Base-by-base conservation (phyloP, 2,329 filamentous ascomycete species). In the Macrophomina pseudophaseolina region DNA sequence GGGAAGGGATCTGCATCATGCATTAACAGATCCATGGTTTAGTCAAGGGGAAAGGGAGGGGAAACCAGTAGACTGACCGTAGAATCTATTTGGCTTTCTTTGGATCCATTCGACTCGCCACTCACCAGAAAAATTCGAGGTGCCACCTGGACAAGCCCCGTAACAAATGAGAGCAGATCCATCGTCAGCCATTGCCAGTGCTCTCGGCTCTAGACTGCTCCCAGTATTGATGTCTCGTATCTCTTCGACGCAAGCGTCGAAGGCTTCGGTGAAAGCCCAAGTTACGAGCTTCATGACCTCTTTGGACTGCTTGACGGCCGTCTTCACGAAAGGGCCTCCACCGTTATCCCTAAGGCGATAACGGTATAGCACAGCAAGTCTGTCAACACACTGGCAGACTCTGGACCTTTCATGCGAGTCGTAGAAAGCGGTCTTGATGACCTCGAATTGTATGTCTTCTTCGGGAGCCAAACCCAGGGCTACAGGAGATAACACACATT, bases 261-360 rank as follows among this genome's bases (percentile, higher is more conserved):
- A 51, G n/a, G 33, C n/a, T 5, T 18, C 40, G 46, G 40, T 53
- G 58, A 63, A 38, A 7, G 30, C 23, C 64, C 64, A 67, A 9
- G 56, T 63, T 14, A 67, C 65, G n/a, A 67, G 65, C 30, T 67
- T 67, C 30, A 63, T 5, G 9, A 64, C 6, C n/a, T 53, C 40
- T 42, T 48, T 48, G 8, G 65, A 62, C 28, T 56, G 49, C 38
- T 46, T 54, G 9, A 28, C 30, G 23, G 66, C 66, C 35, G 42
- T n/a, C 32, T 52, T 12, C 1, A 67, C 52, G 33, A 67, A 64
- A 9, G 66, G 51, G 3, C 49, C 52, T 16, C 16, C 18, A 16
- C 12, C 18, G 12, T 30, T n/a, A 5, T 51, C 52, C n/a, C 35
- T 42, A 6, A 67, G n/a, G 9, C n/a, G 42, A 12, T 58, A 64